Percentiles rank a stretch among this genome's conserved stretches.
phyloP scores from a whole-genome alignment of 2,329 filamentous ascomycete species.

The Meredithiella fracta region DNA sequence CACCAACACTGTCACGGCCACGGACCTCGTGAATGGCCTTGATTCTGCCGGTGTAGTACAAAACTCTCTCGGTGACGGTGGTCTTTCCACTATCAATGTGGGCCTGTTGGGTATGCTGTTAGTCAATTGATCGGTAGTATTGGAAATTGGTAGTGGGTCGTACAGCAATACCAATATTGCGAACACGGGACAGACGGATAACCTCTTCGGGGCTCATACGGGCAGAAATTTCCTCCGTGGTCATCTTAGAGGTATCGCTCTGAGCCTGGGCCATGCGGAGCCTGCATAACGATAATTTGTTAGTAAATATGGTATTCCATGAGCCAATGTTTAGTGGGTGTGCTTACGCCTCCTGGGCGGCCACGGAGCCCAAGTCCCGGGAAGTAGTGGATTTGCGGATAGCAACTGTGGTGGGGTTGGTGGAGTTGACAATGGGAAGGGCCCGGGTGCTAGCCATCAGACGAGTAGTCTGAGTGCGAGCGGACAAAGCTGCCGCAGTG shows the following conservation, averaged over 20 bases:
- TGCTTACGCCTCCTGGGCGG: slow-evolving; percentile 28
- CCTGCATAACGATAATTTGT: slow-evolving; percentile 17
- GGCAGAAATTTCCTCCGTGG: slow-evolving; percentile 48
- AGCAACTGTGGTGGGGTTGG: not conserved
- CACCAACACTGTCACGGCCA: slow-evolving; percentile 83
- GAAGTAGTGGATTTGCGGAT: slow-evolving; percentile 13
- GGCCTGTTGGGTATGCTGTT: slow-evolving; percentile 36
- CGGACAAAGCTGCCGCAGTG: slow-evolving; percentile 5
- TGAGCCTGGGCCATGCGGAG: slow-evolving; percentile 33
- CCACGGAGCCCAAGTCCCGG: slow-evolving; percentile 17
- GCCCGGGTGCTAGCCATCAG: slow-evolving; percentile 8
- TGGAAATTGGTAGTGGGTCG: slow-evolving; percentile 19
- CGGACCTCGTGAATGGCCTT: slow-evolving; percentile 94
- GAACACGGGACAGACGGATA: slow-evolving; percentile 59
- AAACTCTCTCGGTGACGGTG: slow-evolving; percentile 85
- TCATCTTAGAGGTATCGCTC: slow-evolving; percentile 34
- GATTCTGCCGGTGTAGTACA: slow-evolving; percentile 96
- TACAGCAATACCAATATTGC: slow-evolving; percentile 97
- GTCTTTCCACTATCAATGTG: slow-evolving; percentile 99
- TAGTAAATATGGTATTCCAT: not conserved
- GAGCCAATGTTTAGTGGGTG: slow-evolving; percentile 6
- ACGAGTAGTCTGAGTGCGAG: slow-evolving; percentile 8
- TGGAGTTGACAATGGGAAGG: not conserved
- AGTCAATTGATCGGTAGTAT: slow-evolving; percentile 1
- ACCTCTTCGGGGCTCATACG: slow-evolving; percentile 70